These are phyloP conservation scores for Kodamaea fungicola DNA, from an alignment of 1,139 yeast genomes.

Conservation along the genomic window DNA sequence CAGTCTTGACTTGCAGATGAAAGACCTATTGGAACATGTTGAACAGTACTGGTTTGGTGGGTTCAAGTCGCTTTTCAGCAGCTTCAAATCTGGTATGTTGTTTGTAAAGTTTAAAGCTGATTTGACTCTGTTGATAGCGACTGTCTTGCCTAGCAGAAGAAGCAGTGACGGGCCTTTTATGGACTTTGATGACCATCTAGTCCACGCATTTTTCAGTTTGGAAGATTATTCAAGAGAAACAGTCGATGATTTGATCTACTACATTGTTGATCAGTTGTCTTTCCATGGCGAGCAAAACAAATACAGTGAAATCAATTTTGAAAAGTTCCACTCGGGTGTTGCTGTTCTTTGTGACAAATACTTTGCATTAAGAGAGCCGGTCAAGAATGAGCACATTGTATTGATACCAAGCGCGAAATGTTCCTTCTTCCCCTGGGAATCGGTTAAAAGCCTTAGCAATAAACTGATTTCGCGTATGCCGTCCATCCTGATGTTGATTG, in stretches of 20 bases:
- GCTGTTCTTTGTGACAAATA: slow-evolving; percentile 37
- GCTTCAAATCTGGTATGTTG: slow-evolving; percentile 14
- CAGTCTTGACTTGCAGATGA: slow-evolving; percentile 54
- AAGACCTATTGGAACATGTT: slow-evolving; percentile 51
- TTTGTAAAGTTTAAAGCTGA: slow-evolving; percentile 34
- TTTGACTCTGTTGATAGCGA: slow-evolving; percentile 29
- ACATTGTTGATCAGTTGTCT: slow-evolving; percentile 55
- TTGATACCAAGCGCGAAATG: slow-evolving; percentile 66
- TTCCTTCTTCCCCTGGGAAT: slow-evolving; percentile 84
- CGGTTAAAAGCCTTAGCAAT: slow-evolving; percentile 51
- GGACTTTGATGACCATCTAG: slow-evolving; percentile 47
- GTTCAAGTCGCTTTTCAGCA: slow-evolving; percentile 57
- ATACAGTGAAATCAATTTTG: slow-evolving; percentile 62
- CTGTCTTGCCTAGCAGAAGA: slow-evolving; percentile 37
- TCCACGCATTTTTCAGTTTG: slow-evolving; percentile 51
- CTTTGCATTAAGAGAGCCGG: slow-evolving; percentile 16
- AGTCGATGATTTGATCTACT: slow-evolving; percentile 63
- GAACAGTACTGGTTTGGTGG: slow-evolving; percentile 83
- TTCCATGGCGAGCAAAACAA: slow-evolving; percentile 65
- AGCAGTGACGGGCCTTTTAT: slow-evolving; percentile 16
- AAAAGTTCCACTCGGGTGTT: slow-evolving; percentile 36
- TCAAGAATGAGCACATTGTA: slow-evolving; percentile 50
- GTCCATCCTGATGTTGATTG: slow-evolving; percentile 49
- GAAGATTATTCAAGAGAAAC: slow-evolving; percentile 28
- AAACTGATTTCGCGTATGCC: slow-evolving; percentile 75